These are phyloP conservation scores for Fusarium sp. DNA, from an alignment of 2,329 filamentous ascomycete genomes.

Conservation along the genomic window DNA sequence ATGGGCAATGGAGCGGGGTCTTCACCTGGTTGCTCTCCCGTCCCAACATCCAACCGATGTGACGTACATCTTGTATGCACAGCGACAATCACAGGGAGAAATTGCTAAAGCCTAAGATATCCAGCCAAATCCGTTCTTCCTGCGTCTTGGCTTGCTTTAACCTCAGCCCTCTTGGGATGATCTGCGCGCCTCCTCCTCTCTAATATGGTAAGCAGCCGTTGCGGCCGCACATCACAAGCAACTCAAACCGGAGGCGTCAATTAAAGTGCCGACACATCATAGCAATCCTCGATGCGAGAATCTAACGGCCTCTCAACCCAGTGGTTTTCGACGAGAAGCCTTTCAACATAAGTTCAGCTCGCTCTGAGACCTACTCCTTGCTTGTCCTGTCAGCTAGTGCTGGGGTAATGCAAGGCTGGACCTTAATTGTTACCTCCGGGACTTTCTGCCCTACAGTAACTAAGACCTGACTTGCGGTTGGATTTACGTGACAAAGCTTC, in stretches of 20 bases:
- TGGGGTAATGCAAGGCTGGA: slow-evolving; percentile 3
- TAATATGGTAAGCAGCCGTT: slow-evolving; percentile 13
- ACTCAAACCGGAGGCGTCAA: neutral
- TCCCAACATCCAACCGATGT: slow-evolving; percentile 22
- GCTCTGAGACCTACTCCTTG: neutral
- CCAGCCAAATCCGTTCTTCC: slow-evolving; percentile 5
- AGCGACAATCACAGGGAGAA: neutral
- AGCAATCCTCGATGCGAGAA: slow-evolving; percentile 7
- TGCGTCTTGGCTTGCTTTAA: slow-evolving; percentile 7
- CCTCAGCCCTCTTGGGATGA: slow-evolving; percentile 17
- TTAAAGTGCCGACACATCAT: slow-evolving; percentile 1
- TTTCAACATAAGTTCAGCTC: slow-evolving; percentile 8
- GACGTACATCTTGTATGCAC: slow-evolving; percentile 14
- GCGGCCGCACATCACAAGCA: slow-evolving; percentile 5
- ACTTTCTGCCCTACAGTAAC: slow-evolving; percentile 9
- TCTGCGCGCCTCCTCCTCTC: slow-evolving; percentile 2
- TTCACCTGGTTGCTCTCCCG: slow-evolving; percentile 30
- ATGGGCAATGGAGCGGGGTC: slow-evolving; percentile 10
- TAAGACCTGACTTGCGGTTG: neutral
- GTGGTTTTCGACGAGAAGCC: neutral
- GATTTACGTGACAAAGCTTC: slow-evolving; percentile 6
- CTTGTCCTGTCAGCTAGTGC: slow-evolving; percentile 10
- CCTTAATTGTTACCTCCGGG: neutral
- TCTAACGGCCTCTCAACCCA: slow-evolving; percentile 10
- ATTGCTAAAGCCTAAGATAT: slow-evolving; percentile 1